Conservation (phyloP, 108 stramenopile genomes). For the Seminavis robusta region DNA sequence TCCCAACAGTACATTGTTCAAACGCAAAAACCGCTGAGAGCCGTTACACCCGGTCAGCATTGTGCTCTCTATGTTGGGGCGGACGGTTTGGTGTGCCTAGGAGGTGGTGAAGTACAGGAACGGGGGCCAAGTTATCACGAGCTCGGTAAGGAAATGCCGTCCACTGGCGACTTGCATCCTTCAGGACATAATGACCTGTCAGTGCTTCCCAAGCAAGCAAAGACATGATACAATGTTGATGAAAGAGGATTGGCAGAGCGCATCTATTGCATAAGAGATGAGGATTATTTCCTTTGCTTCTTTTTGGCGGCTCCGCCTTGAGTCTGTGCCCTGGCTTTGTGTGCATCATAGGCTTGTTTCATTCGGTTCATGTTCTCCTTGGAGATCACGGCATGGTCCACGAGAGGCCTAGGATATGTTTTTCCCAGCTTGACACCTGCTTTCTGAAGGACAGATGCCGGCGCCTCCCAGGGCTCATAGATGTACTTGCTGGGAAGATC, state of each 20-base stretch:
- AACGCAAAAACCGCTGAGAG: constrained; percentile 53
- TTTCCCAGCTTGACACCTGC: constrained; percentile 73
- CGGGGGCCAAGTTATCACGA: too few relatives aligned
- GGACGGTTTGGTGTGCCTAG: constrained; percentile 72
- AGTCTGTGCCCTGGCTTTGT: constrained; percentile 29
- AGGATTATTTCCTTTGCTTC: too few relatives aligned
- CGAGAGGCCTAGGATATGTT: constrained; percentile 90
- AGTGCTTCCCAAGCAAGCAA: too few relatives aligned
- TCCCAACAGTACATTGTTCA: neutral
- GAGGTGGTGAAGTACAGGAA: too few relatives aligned
- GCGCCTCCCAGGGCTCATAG: constrained; percentile 97
- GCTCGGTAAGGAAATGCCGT: too few relatives aligned
- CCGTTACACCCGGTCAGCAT: constrained; percentile 75
- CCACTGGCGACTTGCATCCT: too few relatives aligned
- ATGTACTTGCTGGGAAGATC: constrained; percentile 90
- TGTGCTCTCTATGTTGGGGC: constrained; percentile 62
- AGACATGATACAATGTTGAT: too few relatives aligned
- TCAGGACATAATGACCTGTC: too few relatives aligned
- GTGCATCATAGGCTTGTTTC: constrained; percentile 79
- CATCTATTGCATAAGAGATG: too few relatives aligned
- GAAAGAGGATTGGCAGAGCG: too few relatives aligned
- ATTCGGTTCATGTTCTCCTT: constrained; percentile 93
- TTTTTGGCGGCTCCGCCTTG: neutral
- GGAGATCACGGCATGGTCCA: constrained; percentile 71
- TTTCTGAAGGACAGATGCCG: constrained; percentile 53